These are phyloP conservation scores for Hypoxylon sp. DNA, from an alignment of 2,329 filamentous ascomycete genomes.

Conservation along the genomic window DNA sequence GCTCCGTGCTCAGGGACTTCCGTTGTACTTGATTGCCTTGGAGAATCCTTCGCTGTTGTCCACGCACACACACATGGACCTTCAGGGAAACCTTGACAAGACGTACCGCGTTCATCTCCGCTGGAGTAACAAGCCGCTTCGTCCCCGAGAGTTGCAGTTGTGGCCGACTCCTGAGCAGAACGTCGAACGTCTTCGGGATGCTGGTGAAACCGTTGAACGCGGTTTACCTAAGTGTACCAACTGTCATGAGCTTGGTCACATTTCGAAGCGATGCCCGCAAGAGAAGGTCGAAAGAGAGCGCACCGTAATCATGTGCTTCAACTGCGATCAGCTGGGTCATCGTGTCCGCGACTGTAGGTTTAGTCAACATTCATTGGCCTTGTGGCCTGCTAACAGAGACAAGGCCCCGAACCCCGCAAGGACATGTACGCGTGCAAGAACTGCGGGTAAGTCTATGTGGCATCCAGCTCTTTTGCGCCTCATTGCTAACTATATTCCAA, in stretches of 20 bases:
- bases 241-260: slow-evolving; percentile 74
- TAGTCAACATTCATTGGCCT: neutral
- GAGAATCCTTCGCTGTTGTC: slow-evolving; percentile 66
- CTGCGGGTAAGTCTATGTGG: slow-evolving; percentile 63
- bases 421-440: slow-evolving; percentile 77
- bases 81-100: slow-evolving; percentile 75
- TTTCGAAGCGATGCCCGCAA: slow-evolving; percentile 68
- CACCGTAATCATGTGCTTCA: slow-evolving; percentile 69
- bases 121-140: slow-evolving; percentile 67
- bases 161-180: slow-evolving; percentile 75
- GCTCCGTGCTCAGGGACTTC: slow-evolving; percentile 67
- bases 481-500: slow-evolving; percentile 24
- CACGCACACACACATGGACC: slow-evolving; percentile 77
- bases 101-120: slow-evolving; percentile 74
- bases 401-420: slow-evolving; percentile 70
- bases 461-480: neutral
- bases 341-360: slow-evolving; percentile 76
- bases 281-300: slow-evolving; percentile 65
- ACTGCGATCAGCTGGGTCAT: slow-evolving; percentile 74
- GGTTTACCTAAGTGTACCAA: slow-evolving; percentile 72
- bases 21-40: slow-evolving; percentile 71
- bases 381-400: slow-evolving; percentile 32
- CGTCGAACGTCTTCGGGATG: slow-evolving; percentile 71
- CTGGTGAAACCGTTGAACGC: slow-evolving; percentile 72
- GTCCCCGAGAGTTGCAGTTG: slow-evolving; percentile 68